Evolutionary conservation across 1,284 basidiomycete genomes (phyloP).

Genomic region (Apiotrichum siamense): DNA sequence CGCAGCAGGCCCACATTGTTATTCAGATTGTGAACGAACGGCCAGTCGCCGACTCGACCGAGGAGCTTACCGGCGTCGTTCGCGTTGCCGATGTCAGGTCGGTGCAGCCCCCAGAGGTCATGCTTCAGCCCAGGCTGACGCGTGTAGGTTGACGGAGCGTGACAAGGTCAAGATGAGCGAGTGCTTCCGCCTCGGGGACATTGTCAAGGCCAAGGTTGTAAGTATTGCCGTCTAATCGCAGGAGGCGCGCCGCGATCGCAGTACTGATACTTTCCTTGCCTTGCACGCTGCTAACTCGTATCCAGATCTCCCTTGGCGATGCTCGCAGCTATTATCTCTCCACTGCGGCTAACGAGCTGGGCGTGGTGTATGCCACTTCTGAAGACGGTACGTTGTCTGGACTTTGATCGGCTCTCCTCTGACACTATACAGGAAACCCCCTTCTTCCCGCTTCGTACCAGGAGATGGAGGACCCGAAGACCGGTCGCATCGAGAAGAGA

Average conservation of each 20-base stretch:
- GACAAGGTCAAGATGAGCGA: slow-evolving; percentile 89
- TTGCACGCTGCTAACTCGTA: neutral
- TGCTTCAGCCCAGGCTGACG: slow-evolving; percentile 7
- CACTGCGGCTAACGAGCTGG: slow-evolving; percentile 88
- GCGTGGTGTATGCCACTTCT: slow-evolving; percentile 50
- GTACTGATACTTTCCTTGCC: neutral
- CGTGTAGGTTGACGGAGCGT: slow-evolving; percentile 65
- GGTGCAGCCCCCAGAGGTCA: slow-evolving; percentile 38
- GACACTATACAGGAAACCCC: slow-evolving; percentile 39
- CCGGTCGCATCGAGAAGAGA: slow-evolving; percentile 41
- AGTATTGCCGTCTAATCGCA: no score
- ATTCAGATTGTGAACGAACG: slow-evolving; percentile 85
- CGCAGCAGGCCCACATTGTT: slow-evolving; percentile 76
- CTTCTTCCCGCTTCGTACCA: slow-evolving; percentile 46
- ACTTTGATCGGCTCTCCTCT: neutral
- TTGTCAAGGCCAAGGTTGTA: slow-evolving; percentile 87
- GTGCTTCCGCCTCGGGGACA: slow-evolving; percentile 93
- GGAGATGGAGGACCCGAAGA: slow-evolving; percentile 48
- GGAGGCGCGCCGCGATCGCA: no score
- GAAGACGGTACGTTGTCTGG: slow-evolving; percentile 39
- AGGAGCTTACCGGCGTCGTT: slow-evolving; percentile 90
- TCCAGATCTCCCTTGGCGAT: slow-evolving; percentile 87
- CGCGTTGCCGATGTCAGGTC: slow-evolving; percentile 85
- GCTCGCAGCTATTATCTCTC: slow-evolving; percentile 89
- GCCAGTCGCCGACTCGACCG: slow-evolving; percentile 72